Conservation (phyloP, 2,329 filamentous ascomycete species). For the Xylariales sp. region DNA sequence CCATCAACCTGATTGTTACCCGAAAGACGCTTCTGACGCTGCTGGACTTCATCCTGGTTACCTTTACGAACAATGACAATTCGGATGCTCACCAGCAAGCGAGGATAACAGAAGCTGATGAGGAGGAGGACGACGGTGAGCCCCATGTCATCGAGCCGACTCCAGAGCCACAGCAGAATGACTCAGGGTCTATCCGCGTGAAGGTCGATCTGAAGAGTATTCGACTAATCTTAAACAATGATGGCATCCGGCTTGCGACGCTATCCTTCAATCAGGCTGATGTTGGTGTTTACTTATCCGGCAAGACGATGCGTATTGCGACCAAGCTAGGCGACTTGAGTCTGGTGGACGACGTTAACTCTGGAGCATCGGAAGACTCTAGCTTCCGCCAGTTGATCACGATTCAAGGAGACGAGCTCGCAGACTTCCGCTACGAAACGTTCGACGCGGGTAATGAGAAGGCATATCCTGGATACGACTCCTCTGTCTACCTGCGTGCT, state of each 20-base stretch:
- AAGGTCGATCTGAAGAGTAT: constrained; percentile 93
- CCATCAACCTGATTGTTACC: constrained; percentile 93
- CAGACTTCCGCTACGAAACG: constrained; percentile 96
- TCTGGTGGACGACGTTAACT: constrained; percentile 88
- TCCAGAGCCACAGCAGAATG: constrained; percentile 30
- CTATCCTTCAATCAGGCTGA: constrained; percentile 89
- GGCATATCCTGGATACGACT: constrained; percentile 90
- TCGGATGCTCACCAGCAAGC: constrained; percentile 27
- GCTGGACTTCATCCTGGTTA: constrained; percentile 88
- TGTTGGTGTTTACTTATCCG: constrained; percentile 81
- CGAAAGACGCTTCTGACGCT: constrained; percentile 87
- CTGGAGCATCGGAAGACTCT: constrained; percentile 77
- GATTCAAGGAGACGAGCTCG: constrained; percentile 91
- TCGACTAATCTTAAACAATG: constrained; percentile 91
- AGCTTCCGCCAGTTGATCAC: constrained; percentile 81
- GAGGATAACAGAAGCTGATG: constrained; percentile 25
- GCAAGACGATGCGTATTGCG: constrained; percentile 80
- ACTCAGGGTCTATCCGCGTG: constrained; percentile 79
- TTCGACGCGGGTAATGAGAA: constrained; percentile 69
- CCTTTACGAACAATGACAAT: constrained; percentile 64
- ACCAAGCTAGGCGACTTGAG: constrained; percentile 83
- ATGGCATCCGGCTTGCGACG: constrained; percentile 90
- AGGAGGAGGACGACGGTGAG: constrained; percentile 33
- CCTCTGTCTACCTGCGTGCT: constrained; percentile 81
- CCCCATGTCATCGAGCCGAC: constrained; percentile 34